These are phyloP conservation scores for Alternaria arborescens DNA, from an alignment of 2,329 filamentous ascomycete genomes.

Conservation along the genomic window DNA sequence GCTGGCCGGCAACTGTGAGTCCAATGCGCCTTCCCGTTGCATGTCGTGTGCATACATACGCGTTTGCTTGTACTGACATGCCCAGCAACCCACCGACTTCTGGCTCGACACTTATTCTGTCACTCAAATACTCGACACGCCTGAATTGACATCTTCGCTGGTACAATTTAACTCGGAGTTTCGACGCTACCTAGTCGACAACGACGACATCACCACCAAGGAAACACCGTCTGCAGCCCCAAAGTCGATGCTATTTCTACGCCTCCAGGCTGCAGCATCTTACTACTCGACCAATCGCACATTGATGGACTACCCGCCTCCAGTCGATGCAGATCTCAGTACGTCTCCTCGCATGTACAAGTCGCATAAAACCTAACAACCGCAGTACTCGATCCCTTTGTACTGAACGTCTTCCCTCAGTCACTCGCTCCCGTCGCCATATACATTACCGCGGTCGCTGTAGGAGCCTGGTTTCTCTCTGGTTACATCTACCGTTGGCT, in stretches of 20 bases:
- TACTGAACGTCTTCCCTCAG: slow-evolving; percentile 79
- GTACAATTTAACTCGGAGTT: slow-evolving; percentile 65
- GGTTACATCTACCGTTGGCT: slow-evolving; percentile 51
- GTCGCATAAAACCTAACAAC: slow-evolving; percentile 20
- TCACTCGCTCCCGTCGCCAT: slow-evolving; percentile 76
- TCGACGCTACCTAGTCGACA: slow-evolving; percentile 48
- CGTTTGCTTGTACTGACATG: slow-evolving; percentile 26
- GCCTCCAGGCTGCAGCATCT: slow-evolving; percentile 78
- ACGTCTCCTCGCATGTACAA: slow-evolving; percentile 21
- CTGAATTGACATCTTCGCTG: slow-evolving; percentile 71
- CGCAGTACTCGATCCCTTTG: slow-evolving; percentile 81
- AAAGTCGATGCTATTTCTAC: slow-evolving; percentile 73
- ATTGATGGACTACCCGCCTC: slow-evolving; percentile 78
- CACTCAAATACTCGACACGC: slow-evolving; percentile 67
- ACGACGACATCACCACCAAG: slow-evolving; percentile 9
- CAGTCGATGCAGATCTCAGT: slow-evolving; percentile 78
- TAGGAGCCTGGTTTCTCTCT: slow-evolving; percentile 62
- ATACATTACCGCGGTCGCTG: slow-evolving; percentile 72
- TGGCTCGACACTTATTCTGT: slow-evolving; percentile 71
- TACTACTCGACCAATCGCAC: slow-evolving; percentile 79
- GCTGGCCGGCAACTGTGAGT: slow-evolving; percentile 90
- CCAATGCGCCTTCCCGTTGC: slow-evolving; percentile 5
- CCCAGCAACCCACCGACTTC: slow-evolving; percentile 86
- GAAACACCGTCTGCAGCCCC: slow-evolving; percentile 16
- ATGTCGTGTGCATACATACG: background rate